Evolutionary conservation across 2,329 filamentous ascomycete genomes (phyloP).

Genomic region (Ophiostoma sp.): DNA sequence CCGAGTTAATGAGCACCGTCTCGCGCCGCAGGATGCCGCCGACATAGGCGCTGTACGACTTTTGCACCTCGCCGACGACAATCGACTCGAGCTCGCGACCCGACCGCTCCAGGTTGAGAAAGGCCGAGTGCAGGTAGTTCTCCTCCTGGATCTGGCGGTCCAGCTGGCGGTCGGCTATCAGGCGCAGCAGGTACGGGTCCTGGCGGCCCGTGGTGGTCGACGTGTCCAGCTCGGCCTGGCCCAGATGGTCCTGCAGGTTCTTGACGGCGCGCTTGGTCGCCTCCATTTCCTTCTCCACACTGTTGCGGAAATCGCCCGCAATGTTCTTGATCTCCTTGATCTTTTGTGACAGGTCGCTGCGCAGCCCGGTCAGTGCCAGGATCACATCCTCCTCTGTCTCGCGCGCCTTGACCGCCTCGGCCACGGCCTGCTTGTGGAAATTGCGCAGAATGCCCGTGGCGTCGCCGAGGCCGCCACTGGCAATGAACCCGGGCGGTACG

Average conservation of each 20-base stretch:
- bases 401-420: constrained; percentile 79
- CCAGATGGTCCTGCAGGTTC: constrained; percentile 73
- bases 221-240: constrained; percentile 72
- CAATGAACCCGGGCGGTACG: constrained; percentile 65
- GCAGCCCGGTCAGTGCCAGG: constrained; percentile 73
- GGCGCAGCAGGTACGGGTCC: constrained; percentile 81
- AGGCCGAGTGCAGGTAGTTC: constrained; percentile 93
- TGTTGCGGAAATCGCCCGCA: constrained; percentile 93
- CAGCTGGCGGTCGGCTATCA: constrained; percentile 82
- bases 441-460: constrained; percentile 73
- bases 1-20: constrained; percentile 71
- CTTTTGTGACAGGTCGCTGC: constrained; percentile 87
- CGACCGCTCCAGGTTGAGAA: constrained; percentile 88
- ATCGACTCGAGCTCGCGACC: constrained; percentile 94
- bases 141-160: constrained; percentile 94
- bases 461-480: constrained; percentile 79
- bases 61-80: constrained; percentile 94
- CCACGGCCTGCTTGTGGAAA: constrained; percentile 74
- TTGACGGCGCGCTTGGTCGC: constrained; percentile 72
- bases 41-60: constrained; percentile 91
- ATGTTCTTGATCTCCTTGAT: constrained; percentile 97
- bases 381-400: constrained; percentile 93
- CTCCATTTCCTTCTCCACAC: constrained; percentile 92
- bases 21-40: constrained; percentile 86
- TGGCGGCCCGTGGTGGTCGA: constrained; percentile 73